Evolutionary conservation across 1,284 basidiomycete genomes (phyloP), one percentile per base, ranked within the genome.

Genomic region (Singerocomus inundabilis): DNA sequence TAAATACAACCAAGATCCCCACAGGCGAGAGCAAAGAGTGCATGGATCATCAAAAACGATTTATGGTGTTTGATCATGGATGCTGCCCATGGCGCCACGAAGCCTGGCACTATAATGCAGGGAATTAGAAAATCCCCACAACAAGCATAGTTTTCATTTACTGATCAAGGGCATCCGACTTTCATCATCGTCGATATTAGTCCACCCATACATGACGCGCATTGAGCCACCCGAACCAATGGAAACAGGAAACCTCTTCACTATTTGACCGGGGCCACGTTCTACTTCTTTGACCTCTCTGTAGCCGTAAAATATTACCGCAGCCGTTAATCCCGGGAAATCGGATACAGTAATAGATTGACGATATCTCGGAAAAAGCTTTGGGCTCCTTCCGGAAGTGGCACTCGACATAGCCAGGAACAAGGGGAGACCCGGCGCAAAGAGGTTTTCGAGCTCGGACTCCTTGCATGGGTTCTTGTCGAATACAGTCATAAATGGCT

Each of bases 361-460:
- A 37, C 12, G 5, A 6, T 56, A 56, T 37, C 25, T 48, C 6
- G 53, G 44, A 21, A 47, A 15, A 13, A 45, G n/a, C 24, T 44
- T 56, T 4, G 44, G 32, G 3, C 4, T 24, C 24, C 26, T 44
- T 8, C 53, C 56, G 8, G 55, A 51, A 10, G 57, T 59, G 1
- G 47, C 31, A 35, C 57, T 57, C 1, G 55, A 48, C 3, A 41
- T 6, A 1, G 38, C 45, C 13, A 59, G 24, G 21, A 38, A 30
- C 21, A 31, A 15, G 9, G 57, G 55, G 2, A 59, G 30, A 25
- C 57, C 57, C 1, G 54, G 57, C 2, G 57, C 39, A 18, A 58
- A 45, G n/a, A 58, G 45, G 32, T 58, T 47, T 15, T 39, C 28
- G 13, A 59, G n/a, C 4, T 53, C 49, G 10, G 34, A 21, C 25